phyloP scores from a whole-genome alignment of 257 asterid species.

The Knoxia roxburghii region DNA sequence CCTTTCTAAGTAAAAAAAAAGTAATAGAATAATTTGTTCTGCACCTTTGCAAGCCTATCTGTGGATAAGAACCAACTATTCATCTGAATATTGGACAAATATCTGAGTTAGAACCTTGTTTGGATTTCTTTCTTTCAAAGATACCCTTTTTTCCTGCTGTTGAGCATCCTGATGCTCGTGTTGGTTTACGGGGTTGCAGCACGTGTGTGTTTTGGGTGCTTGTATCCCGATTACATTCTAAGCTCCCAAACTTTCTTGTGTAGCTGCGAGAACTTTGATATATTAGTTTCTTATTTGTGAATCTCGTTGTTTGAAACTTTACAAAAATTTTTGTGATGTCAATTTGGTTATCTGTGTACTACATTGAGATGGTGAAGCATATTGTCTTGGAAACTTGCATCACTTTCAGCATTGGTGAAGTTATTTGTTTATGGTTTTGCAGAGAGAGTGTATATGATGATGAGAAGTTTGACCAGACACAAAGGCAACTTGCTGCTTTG shows the following conservation, averaged over 20 bases:
- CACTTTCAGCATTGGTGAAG: neutral
- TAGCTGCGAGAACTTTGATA: neutral
- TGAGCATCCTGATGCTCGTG: too few species aligned
- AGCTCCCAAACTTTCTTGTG: neutral
- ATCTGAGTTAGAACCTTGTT: neutral
- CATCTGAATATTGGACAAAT: neutral
- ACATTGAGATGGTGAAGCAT: neutral
- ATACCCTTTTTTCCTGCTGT: neutral
- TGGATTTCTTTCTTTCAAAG: neutral
- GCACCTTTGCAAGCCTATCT: neutral
- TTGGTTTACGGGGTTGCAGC: neutral
- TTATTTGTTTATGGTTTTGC: conserved; percentile 10
- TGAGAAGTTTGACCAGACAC: conserved; percentile 19
- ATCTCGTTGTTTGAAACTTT: neutral
- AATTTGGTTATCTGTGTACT: neutral
- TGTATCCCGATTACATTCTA: neutral
- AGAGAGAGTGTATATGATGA: conserved; percentile 33
- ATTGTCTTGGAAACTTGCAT: conserved; percentile 22
- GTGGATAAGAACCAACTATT: neutral
- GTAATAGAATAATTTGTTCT: neutral
- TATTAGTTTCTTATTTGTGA: neutral
- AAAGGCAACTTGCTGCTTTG: conserved; percentile 49
- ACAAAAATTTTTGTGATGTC: too few species aligned
- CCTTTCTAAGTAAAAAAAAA: too few species aligned
- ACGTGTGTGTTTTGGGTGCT: neutral